Evolutionary conservation across 192 early-diverging fungal genomes (phyloP).

Genomic region (Radiomyces spectabilis): DNA sequence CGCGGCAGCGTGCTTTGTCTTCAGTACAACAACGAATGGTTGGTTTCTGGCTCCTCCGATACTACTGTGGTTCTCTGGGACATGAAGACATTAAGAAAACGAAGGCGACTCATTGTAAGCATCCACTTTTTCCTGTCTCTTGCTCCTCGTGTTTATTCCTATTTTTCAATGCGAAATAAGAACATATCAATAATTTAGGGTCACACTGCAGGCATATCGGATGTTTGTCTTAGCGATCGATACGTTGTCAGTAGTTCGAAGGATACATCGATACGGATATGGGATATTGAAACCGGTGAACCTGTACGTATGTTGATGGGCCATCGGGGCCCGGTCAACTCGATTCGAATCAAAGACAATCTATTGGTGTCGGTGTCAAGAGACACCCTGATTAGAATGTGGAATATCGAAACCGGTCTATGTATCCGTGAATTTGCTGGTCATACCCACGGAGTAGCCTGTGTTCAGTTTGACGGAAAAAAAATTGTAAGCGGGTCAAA

Average conservation of each 20-base stretch:
- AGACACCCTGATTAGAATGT: conserved; percentile 76
- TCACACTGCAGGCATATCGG: conserved; percentile 77
- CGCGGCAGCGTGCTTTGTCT: conserved; percentile 72
- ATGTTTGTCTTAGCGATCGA: conserved; percentile 74
- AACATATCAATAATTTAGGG: conserved; percentile 41
- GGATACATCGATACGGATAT: conserved; percentile 87
- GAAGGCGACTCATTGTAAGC: conserved; percentile 43
- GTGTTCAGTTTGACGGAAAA: conserved; percentile 83
- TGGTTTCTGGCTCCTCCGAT: conserved; percentile 89
- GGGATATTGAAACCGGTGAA: conserved; percentile 60
- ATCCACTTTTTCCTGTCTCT: no score
- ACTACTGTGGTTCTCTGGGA: conserved; percentile 85
- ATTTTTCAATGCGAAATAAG: no score
- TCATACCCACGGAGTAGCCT: conserved; percentile 80
- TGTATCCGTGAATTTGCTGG: conserved; percentile 60
- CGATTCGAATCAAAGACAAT: conserved; percentile 70
- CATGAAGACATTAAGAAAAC: conserved; percentile 36
- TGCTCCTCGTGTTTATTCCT: no score
- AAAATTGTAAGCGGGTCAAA: conserved; percentile 79
- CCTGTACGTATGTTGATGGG: conserved; percentile 66
- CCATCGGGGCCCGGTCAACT: conserved; percentile 95
- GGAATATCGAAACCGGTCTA: conserved; percentile 66
- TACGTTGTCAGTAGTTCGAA: conserved; percentile 89
- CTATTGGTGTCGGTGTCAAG: conserved; percentile 76
- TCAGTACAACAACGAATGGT: conserved; percentile 72